These are phyloP conservation scores for Papilionanthe hybrid DNA, from an alignment of 116 monocot species.

Conservation along the genomic window DNA sequence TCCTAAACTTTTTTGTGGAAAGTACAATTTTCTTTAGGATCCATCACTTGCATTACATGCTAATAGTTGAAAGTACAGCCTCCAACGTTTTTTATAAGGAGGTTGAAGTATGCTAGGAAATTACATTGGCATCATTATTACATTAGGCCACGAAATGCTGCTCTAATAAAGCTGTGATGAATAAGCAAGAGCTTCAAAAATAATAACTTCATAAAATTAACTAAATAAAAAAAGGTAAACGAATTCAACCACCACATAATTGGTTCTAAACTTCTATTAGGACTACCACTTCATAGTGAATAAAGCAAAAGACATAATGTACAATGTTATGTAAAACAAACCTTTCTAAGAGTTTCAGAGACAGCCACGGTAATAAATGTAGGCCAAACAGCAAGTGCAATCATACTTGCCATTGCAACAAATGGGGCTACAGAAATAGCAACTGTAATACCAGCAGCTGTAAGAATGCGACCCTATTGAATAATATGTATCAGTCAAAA, in stretches of 20 bases:
- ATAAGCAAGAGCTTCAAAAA: background rate
- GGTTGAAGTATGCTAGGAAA: too few species aligned
- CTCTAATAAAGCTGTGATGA: background rate
- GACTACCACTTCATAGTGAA: background rate
- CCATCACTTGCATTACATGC: too few species aligned
- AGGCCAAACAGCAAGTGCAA: constrained; percentile 84
- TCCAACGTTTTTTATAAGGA: too few species aligned
- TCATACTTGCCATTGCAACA: constrained; percentile 65
- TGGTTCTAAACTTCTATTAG: background rate
- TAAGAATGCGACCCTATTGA: constrained; percentile 78
- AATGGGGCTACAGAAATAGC: constrained; percentile 80
- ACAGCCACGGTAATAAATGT: constrained; percentile 76
- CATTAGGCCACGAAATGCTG: background rate
- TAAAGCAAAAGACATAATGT: background rate
- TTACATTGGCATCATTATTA: too few species aligned
- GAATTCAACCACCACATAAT: background rate
- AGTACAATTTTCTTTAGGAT: too few species aligned
- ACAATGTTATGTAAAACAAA: constrained; percentile 11
- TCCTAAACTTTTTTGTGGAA: too few species aligned
- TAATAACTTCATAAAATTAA: background rate
- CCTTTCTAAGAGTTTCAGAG: constrained; percentile 90
- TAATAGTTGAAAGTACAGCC: too few species aligned
- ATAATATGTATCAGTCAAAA: background rate
- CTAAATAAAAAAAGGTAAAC: background rate
- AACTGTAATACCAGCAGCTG: constrained; percentile 70